Conservation (phyloP, 108 stramenopile genomes). For the Cyclotella baltica region DNA sequence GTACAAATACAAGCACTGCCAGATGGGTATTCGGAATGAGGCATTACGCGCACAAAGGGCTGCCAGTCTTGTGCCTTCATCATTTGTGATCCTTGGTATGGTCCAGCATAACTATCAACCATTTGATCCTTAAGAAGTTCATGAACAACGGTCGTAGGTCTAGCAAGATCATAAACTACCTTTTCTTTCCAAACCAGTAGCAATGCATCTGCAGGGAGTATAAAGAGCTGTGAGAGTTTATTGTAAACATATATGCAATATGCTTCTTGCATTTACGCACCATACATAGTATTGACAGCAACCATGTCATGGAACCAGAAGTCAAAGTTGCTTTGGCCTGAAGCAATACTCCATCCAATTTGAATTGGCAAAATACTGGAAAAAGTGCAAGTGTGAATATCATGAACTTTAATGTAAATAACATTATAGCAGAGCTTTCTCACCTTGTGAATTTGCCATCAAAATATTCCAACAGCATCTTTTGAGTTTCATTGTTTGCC, state of each 20-base stretch:
- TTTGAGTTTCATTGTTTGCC: slow-evolving; percentile 4
- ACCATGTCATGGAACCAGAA: slow-evolving; percentile 16
- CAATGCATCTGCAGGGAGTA: neutral
- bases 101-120: neutral
- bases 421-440: too few relatives aligned
- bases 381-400: too few relatives aligned
- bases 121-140: neutral
- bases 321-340: neutral
- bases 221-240: neutral
- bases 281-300: slow-evolving; percentile 7
- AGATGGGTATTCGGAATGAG: slow-evolving; percentile 22
- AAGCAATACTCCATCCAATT: neutral
- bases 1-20: slow-evolving; percentile 16
- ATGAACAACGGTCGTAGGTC: slow-evolving; percentile 6
- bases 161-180: neutral
- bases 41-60: slow-evolving; percentile 2
- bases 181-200: slow-evolving; percentile 24
- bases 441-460: neutral
- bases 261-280: neutral
- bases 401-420: too few relatives aligned
- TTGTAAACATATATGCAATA: neutral
- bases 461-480: slow-evolving; percentile 7
- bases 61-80: slow-evolving; percentile 10
- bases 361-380: slow-evolving; percentile 13
- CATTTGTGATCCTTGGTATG: neutral